These are phyloP conservation scores for Nemania abortiva DNA, from an alignment of 2,329 filamentous ascomycete genomes.

Conservation along the genomic window DNA sequence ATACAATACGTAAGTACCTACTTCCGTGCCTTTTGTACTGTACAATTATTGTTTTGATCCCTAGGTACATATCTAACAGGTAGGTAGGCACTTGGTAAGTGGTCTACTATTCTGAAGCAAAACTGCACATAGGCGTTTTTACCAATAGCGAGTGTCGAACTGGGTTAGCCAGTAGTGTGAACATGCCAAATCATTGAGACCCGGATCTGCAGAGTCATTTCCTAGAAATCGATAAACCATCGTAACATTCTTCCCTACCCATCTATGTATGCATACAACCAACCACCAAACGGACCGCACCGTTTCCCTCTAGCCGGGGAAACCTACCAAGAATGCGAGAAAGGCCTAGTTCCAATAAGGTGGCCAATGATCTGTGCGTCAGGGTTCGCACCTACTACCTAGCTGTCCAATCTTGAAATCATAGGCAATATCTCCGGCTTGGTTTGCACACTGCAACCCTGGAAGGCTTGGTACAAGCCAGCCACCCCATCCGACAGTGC, in stretches of 20 bases:
- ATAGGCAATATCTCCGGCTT: neutral
- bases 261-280: conserved; percentile 10
- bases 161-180: neutral
- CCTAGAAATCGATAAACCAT: neutral
- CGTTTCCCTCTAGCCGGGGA: neutral
- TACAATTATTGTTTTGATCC: no score
- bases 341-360: neutral
- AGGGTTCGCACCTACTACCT: neutral
- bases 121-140: no score
- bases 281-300: neutral
- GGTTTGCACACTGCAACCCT: neutral
- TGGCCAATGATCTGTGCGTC: neutral
- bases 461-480: no score
- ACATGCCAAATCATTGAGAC: neutral
- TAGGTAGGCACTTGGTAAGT: no score
- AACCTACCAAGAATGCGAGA: neutral
- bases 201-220: neutral
- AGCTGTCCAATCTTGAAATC: neutral
- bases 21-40: no score
- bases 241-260: neutral
- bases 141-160: no score
- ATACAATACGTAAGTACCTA: no score
- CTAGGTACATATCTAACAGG: no score
- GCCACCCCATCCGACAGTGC: no score
- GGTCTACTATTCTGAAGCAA: no score